These are phyloP conservation scores for Fusarium tjaetaba DNA, from an alignment of 2,329 filamentous ascomycete species.

Conservation along the genomic window DNA sequence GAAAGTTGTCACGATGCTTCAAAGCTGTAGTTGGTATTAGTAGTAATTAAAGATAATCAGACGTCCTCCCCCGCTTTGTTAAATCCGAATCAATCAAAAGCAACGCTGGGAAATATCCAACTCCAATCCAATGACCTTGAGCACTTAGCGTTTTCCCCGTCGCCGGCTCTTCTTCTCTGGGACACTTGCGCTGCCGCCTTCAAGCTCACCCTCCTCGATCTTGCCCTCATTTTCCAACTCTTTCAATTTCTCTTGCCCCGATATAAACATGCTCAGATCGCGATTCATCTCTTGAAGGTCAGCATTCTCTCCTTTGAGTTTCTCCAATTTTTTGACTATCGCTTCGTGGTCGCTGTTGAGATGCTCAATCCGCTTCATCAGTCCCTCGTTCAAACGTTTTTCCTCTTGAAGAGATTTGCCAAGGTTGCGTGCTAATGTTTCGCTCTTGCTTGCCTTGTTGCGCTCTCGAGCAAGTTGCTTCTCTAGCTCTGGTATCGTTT, in stretches of 20 bases:
- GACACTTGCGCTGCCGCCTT: slow-evolving; percentile 76
- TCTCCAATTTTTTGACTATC: slow-evolving; percentile 66
- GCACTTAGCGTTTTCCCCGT: slow-evolving; percentile 53
- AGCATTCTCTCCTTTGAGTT: slow-evolving; percentile 69
- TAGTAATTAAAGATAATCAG: neutral
- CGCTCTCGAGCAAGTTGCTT: slow-evolving; percentile 76
- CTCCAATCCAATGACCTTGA: neutral
- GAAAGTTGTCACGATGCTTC: neutral
- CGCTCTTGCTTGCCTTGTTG: slow-evolving; percentile 74
- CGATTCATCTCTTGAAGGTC: slow-evolving; percentile 88
- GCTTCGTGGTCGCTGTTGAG: slow-evolving; percentile 70
- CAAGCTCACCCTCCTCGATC: slow-evolving; percentile 74
- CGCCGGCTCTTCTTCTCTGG: slow-evolving; percentile 68
- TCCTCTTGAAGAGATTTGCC: slow-evolving; percentile 85
- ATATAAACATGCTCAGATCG: slow-evolving; percentile 89
- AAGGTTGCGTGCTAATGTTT: slow-evolving; percentile 78
- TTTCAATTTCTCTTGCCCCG: slow-evolving; percentile 81
- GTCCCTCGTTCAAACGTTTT: slow-evolving; percentile 81
- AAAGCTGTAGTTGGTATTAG: neutral
- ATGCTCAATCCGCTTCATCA: slow-evolving; percentile 84
- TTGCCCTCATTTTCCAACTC: slow-evolving; percentile 71
- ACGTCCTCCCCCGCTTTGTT: neutral
- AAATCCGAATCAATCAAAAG: neutral
- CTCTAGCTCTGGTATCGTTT: slow-evolving; percentile 75
- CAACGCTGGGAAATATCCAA: neutral